Conservation (phyloP, 768 basidiomycete species). For the Boletus insuetus region DNA sequence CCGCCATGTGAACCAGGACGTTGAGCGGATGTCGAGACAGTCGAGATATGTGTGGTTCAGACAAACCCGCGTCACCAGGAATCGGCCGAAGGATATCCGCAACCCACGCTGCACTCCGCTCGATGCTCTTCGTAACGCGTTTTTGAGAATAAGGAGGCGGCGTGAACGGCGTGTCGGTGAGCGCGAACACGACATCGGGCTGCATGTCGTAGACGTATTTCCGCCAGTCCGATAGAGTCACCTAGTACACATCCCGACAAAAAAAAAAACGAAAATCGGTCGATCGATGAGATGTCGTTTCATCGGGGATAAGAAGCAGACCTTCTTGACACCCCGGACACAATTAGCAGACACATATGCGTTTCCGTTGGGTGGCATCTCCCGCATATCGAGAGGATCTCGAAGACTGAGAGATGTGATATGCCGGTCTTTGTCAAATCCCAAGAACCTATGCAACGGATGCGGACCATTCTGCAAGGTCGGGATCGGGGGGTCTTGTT, state of each 20-base stretch:
- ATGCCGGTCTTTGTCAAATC: slow-evolving; percentile 46
- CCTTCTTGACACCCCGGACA: slow-evolving; percentile 71
- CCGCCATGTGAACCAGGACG: slow-evolving; percentile 70
- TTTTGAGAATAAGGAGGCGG: slow-evolving; percentile 71
- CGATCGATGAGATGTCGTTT: background rate
- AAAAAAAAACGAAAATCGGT: background rate
- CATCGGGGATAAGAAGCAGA: slow-evolving; percentile 23
- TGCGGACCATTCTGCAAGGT: slow-evolving; percentile 50
- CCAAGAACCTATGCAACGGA: slow-evolving; percentile 66
- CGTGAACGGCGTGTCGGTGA: slow-evolving; percentile 69
- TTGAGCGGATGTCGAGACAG: slow-evolving; percentile 32
- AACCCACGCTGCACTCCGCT: slow-evolving; percentile 67
- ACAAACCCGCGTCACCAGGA: background rate
- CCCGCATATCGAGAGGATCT: slow-evolving; percentile 60
- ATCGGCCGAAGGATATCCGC: slow-evolving; percentile 44
- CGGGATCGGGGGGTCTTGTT: slow-evolving; percentile 64
- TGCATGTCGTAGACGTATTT: slow-evolving; percentile 48
- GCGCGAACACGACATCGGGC: slow-evolving; percentile 70
- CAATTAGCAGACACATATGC: slow-evolving; percentile 53
- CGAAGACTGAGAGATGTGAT: slow-evolving; percentile 60
- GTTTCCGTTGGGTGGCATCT: slow-evolving; percentile 74
- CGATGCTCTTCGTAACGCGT: slow-evolving; percentile 70
- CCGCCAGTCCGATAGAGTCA: slow-evolving; percentile 55
- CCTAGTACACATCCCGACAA: slow-evolving; percentile 36
- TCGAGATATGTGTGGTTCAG: background rate